Evolutionary conservation across 2,329 filamentous ascomycete genomes (phyloP), one percentile per base, ranked within the genome.

Genomic region (Microdochium bolleyi): DNA sequence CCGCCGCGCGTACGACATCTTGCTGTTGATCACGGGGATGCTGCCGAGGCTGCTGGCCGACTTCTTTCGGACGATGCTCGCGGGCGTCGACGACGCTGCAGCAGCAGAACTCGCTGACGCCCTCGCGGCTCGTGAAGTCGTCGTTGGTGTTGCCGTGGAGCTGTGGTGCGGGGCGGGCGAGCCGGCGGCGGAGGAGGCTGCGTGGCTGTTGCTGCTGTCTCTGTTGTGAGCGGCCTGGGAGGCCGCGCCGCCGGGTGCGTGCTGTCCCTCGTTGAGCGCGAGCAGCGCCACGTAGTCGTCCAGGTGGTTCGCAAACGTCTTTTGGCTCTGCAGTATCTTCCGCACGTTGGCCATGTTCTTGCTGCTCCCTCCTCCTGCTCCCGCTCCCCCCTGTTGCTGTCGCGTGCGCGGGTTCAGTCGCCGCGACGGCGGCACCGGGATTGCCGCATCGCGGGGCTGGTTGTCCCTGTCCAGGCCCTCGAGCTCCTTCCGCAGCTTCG

Each of bases 401-500:
- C 63, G 63, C 69, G 65, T 46, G 41, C 41, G 41, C 41, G 41
- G 14, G 21, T 46, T 46, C 41, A 46, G 16, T 19, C 19, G 16
- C 9, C 41, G n/a, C 41, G 41, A 46, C 3, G 77, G 69, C 0
- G 85, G 84, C 3, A 92, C 74, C 0, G 85, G 75, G 51, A 95
- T 90, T n/a, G 79, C 74, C 1, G 82, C 82, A 58, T 92, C 88
- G 54, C 79, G 76, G 62, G 41, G 41, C 41, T 85, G 79, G 58
- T 87, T 89, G 65, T 97, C 94, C 51, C 84, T 82, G 64, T 95
- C 89, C 34, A 99, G 77, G 41, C 88, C 85, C 56, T 89, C 85
- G 49, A 97, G 80, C 62, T 94, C 89, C 59, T 90, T 87, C 53
- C 88, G 78, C 51, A 92, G 80, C 59, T 90, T 92, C 46, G 86